Percentiles rank a stretch among this genome's conserved stretches.
phyloP scores from a whole-genome alignment of 2,329 filamentous ascomycete genomes.

The Penicillium nordicum region DNA sequence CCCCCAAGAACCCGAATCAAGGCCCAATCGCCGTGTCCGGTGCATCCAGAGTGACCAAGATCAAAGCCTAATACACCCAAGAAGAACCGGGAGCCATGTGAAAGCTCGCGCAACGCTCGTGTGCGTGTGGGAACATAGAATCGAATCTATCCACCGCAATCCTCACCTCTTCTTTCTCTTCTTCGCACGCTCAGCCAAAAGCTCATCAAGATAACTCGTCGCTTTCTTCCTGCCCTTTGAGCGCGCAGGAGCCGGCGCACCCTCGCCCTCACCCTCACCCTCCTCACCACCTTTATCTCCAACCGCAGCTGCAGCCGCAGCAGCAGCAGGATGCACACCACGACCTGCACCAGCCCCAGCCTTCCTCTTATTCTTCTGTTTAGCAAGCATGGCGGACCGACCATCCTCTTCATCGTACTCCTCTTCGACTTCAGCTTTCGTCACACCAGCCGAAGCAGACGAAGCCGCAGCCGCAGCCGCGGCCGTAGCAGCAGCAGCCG shows the following conservation, averaged over 20 bases:
- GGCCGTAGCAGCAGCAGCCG: constrained; percentile 21
- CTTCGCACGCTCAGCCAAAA: constrained; percentile 46
- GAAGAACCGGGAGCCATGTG: not conserved
- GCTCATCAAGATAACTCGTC: constrained; percentile 54
- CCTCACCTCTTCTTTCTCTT: constrained; percentile 49
- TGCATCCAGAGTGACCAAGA: not conserved
- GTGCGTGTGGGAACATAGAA: not conserved
- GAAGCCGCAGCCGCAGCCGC: constrained; percentile 15
- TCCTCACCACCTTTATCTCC: constrained; percentile 1
- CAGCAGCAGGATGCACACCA: constrained; percentile 1
- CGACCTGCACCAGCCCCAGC: not conserved
- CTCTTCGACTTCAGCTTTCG: constrained; percentile 15
- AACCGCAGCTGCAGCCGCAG: not conserved
- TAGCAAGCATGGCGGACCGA: constrained; percentile 39
- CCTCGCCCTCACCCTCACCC: not conserved
- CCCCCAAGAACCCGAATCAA: not conserved
- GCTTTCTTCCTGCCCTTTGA: constrained; percentile 39
- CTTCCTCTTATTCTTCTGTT: constrained; percentile 24
- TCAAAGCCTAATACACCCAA: not conserved
- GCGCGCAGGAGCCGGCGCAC: constrained; percentile 9
- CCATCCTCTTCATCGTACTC: constrained; percentile 44
- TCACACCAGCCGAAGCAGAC: not conserved
- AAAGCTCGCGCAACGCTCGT: not conserved
- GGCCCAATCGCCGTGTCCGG: not conserved
- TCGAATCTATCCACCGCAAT: not conserved